Evolutionary conservation across 2,329 filamentous ascomycete species (phyloP).

Genomic region (Colletotrichum siamense): DNA sequence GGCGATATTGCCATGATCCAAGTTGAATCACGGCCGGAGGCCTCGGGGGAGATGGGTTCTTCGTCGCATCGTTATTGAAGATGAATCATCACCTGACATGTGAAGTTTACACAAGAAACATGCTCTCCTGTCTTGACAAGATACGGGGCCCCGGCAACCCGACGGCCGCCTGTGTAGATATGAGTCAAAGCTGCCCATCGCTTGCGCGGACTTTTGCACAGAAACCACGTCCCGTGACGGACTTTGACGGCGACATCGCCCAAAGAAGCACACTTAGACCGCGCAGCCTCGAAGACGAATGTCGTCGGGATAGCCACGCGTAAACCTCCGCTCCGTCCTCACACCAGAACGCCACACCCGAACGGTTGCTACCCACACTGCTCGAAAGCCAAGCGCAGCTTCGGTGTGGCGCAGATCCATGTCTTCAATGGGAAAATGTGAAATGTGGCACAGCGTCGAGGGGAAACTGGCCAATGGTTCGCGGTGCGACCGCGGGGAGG

Average conservation of each 20-base stretch:
- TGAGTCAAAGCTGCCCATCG: background rate
- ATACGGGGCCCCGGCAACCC: background rate
- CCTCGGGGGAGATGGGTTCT: background rate
- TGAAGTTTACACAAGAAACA: background rate
- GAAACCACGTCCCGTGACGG: background rate
- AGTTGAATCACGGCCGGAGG: background rate
- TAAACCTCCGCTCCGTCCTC: background rate
- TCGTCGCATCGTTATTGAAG: background rate
- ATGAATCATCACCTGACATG: background rate
- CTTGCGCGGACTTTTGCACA: background rate
- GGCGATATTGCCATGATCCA: background rate
- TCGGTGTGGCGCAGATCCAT: background rate
- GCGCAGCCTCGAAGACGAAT: background rate
- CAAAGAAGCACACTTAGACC: background rate
- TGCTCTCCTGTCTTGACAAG: background rate
- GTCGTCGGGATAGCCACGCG: background rate
- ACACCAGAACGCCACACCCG: background rate
- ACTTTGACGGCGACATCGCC: background rate
- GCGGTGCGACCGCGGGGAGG: background rate
- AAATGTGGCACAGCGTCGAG: background rate
- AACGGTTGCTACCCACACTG: background rate
- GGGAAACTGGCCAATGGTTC: background rate
- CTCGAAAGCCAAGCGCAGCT: background rate
- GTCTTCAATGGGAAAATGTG: background rate
- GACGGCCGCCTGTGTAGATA: background rate